Base-by-base conservation (phyloP, 768 basidiomycete genomes). In the Rhodotorula diobovata region DNA sequence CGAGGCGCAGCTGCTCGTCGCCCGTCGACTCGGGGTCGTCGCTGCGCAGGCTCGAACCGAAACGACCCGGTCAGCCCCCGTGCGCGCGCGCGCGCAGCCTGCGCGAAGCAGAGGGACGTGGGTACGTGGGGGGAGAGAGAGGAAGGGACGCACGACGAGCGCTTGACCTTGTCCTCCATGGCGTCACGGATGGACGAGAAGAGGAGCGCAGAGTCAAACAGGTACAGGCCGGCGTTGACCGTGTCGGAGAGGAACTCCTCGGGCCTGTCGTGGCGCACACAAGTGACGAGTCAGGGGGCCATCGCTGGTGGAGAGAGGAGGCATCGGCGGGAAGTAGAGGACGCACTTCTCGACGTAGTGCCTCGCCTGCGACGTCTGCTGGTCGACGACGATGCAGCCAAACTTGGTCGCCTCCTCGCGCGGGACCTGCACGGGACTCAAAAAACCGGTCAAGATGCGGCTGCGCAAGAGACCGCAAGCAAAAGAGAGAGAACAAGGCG, bases 1-100 rank as follows among this genome's bases (percentile, higher is more conserved):
- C 83, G 32, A 83, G 73, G 45, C 81, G 81, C 12, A 83, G 77
- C 67, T 81, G 80, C 58, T 83, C 83, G 73, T 82, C 81, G 80
- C 67, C 82, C 79, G 63, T 80, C 78, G 8, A 56, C 77, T 81
- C 71, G 20, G 39, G 32, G 32, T 67, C 59, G 39, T 32, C 50
- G 18, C 66, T 67, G 10, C 23, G 12, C 0, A 8, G 10, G 45
- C 18, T n/a, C n/a, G n/a, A n/a, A n/a, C n/a, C n/a, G n/a, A n/a
- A n/a, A 15, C 21, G 9, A 15, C 5, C 21, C 0, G 7, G 45
- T 57, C 63, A 66, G 45, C 45, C 1, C 46, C 39, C 28, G 16
- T 6, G 2, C 7, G 7, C 57, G 20, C 4, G 12, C 12, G 5
- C n/a, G n/a, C n/a, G n/a, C n/a, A n/a, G n/a, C n/a, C n/a, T n/a